These are phyloP conservation scores for Nakazawaea peltata DNA, from an alignment of 805 yeast species.

Conservation along the genomic window DNA sequence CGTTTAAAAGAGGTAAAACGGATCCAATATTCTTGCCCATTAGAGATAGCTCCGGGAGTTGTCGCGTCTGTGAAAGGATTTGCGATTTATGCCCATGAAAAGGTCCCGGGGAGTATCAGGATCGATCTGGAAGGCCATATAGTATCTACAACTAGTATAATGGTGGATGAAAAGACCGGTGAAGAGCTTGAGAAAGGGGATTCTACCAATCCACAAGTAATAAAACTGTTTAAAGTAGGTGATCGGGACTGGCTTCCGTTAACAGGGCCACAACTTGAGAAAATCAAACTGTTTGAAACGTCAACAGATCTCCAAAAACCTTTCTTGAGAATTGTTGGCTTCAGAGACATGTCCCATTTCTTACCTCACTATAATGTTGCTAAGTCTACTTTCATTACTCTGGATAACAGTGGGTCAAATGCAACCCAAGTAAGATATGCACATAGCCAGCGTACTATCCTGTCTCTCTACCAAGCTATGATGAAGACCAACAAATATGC, in stretches of 20 bases:
- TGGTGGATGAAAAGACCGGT: slow-evolving; percentile 33
- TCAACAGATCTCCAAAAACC: slow-evolving; percentile 32
- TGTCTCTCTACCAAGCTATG: slow-evolving; percentile 59
- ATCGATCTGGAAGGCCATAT: slow-evolving; percentile 50
- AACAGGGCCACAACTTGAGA: slow-evolving; percentile 26
- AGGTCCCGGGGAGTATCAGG: slow-evolving; percentile 28
- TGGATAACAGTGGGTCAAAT: slow-evolving; percentile 51
- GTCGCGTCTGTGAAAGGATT: slow-evolving; percentile 68
- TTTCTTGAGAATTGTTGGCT: slow-evolving; percentile 60
- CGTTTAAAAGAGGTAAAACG: slow-evolving; percentile 59
- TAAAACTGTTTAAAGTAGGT: slow-evolving; percentile 37
- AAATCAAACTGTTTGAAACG: slow-evolving; percentile 25
- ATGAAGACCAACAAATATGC: slow-evolving; percentile 45
- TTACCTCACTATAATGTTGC: slow-evolving; percentile 44
- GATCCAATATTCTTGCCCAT: slow-evolving; percentile 51
- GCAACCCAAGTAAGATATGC: too few species aligned
- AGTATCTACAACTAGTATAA: slow-evolving; percentile 39
- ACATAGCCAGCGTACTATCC: slow-evolving; percentile 61
- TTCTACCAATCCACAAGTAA: too few species aligned
- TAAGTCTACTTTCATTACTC: slow-evolving; percentile 57
- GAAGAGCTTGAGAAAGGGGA: slow-evolving; percentile 20
- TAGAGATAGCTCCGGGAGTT: slow-evolving; percentile 47
- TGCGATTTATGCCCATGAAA: slow-evolving; percentile 49
- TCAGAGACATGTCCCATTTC: slow-evolving; percentile 38
- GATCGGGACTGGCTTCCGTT: slow-evolving; percentile 30